phyloP scores from a whole-genome alignment of 208 protist genomes.

The Leptomonas seymouri region DNA sequence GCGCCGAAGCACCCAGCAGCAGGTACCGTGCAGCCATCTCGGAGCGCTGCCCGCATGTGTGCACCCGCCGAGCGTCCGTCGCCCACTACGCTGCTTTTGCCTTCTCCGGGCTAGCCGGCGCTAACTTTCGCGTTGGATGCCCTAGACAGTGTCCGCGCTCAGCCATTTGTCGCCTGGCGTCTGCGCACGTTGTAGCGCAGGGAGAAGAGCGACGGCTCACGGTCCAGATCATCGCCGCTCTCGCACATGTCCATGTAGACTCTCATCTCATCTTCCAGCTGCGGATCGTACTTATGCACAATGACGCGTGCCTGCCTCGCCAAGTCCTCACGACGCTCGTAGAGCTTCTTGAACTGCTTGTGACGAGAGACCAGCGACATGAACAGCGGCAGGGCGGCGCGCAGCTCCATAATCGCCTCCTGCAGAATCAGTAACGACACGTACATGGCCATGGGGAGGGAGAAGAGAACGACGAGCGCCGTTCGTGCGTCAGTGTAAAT shows the following conservation, averaged over 20 bases:
- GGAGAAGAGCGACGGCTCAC: conserved; percentile 88
- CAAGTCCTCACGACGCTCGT: conserved; percentile 75
- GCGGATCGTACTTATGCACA: conserved; percentile 69
- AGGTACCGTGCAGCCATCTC: no score
- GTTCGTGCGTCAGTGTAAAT: conserved; percentile 68
- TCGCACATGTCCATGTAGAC: conserved; percentile 46
- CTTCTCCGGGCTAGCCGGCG: no score
- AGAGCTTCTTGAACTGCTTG: conserved; percentile 89
- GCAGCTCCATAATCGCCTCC: conserved; percentile 82
- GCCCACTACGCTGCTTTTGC: no score
- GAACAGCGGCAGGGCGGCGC: conserved; percentile 83
- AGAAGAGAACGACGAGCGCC: conserved; percentile 68
- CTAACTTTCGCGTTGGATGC: neutral
- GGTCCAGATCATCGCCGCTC: conserved; percentile 52
- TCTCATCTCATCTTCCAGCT: conserved; percentile 79
- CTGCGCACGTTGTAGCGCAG: conserved; percentile 75
- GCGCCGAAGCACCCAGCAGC: no score
- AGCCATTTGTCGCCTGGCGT: conserved; percentile 44
- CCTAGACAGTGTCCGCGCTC: neutral
- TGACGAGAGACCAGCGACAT: conserved; percentile 88
- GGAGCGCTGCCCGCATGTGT: no score
- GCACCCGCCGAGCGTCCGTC: no score
- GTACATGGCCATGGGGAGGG: conserved; percentile 92
- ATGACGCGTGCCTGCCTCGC: conserved; percentile 58
- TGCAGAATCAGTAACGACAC: conserved; percentile 86